phyloP scores from a whole-genome alignment of 2,329 filamentous ascomycete genomes.

The Dactylonectria macrodidyma region DNA sequence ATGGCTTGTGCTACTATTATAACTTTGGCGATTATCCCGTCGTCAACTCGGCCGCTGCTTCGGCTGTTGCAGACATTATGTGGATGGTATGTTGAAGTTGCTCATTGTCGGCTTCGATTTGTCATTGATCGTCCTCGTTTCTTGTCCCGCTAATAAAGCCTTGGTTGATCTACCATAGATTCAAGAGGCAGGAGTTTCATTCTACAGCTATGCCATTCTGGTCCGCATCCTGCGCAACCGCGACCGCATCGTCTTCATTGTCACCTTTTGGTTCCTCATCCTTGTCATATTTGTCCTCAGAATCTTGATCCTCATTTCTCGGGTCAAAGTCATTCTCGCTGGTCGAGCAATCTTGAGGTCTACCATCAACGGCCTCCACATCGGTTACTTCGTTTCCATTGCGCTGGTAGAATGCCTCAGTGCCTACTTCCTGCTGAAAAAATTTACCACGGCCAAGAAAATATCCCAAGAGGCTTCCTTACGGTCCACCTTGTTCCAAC shows the following conservation, averaged over 20 bases:
- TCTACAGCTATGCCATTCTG: constrained; percentile 67
- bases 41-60: constrained; percentile 48
- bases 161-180: constrained; percentile 43
- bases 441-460: constrained; percentile 52
- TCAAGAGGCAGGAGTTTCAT: constrained; percentile 59
- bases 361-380: constrained; percentile 56
- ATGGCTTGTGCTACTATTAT: constrained; percentile 58
- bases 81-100: constrained; percentile 54
- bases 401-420: constrained; percentile 57
- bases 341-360: constrained; percentile 39
- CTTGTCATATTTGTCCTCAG: constrained; percentile 65
- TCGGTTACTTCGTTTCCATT: constrained; percentile 58
- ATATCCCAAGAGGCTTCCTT: constrained; percentile 44
- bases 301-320: constrained; percentile 53
- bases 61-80: constrained; percentile 55
- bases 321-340: constrained; percentile 50
- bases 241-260: constrained; percentile 59
- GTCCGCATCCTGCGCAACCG: constrained; percentile 63
- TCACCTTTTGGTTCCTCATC: constrained; percentile 71
- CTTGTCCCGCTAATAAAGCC: not conserved
- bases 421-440: constrained; percentile 56
- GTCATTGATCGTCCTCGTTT: no score
- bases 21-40: constrained; percentile 45
- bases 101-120: not conserved
- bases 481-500: constrained; percentile 53